Conservation (phyloP, 2,329 filamentous ascomycete species). For the Diaporthe capsici region DNA sequence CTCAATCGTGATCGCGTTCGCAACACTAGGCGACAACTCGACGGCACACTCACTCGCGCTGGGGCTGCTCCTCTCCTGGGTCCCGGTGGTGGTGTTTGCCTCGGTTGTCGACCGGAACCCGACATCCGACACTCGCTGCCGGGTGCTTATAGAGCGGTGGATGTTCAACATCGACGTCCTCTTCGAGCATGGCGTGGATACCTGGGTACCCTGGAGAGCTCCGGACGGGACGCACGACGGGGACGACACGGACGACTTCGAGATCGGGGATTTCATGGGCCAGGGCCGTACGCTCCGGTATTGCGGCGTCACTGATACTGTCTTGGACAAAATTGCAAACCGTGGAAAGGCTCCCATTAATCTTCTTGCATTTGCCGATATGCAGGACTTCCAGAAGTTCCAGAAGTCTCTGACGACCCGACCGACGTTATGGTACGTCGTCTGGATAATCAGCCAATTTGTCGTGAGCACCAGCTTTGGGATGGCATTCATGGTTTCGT, state of each 20-base stretch:
- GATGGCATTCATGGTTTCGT: constrained; percentile 23
- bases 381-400: background rate
- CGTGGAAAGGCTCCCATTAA: background rate
- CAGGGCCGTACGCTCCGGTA: background rate
- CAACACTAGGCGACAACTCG: constrained; percentile 1
- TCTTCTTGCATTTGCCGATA: background rate
- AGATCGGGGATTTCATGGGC: background rate
- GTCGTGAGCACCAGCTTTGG: constrained; percentile 5
- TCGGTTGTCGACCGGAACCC: constrained; percentile 14
- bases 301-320: constrained; percentile 16
- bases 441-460: constrained; percentile 5
- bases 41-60: background rate
- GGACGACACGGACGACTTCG: constrained; percentile 3
- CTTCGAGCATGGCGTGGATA: background rate
- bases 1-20: constrained; percentile 2
- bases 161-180: constrained; percentile 13
- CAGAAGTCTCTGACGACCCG: constrained; percentile 11
- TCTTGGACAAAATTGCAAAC: background rate
- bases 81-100: background rate
- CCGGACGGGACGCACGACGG: constrained; percentile 1
- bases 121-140: background rate
- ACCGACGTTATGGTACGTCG: constrained; percentile 2
- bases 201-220: background rate
- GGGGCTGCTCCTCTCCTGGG: background rate
- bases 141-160: constrained; percentile 3